Evolutionary conservation across 2,329 filamentous ascomycete species (phyloP).

Genomic region (Aspergillus floridensis): DNA sequence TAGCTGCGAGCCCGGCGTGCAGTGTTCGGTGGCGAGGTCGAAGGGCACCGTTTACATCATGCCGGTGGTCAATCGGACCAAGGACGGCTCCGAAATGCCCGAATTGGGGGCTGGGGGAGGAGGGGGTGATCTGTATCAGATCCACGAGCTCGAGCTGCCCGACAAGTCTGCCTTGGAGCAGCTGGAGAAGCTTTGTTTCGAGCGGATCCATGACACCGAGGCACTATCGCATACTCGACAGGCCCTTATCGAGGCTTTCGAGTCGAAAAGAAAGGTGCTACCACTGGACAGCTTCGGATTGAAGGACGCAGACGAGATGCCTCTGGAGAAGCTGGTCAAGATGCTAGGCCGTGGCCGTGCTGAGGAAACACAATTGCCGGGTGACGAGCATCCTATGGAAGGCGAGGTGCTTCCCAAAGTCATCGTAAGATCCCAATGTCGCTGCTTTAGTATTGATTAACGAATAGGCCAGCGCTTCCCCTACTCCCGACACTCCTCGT

Average conservation of each 20-base stretch:
- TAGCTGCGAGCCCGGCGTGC: conserved; percentile 72
- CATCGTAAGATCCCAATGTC: conserved; percentile 31
- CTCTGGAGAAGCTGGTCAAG: conserved; percentile 35
- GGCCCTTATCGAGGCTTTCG: conserved; percentile 32
- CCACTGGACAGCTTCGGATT: conserved; percentile 40
- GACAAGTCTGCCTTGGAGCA: conserved; percentile 50
- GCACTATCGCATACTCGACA: conserved; percentile 29
- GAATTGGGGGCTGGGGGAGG: conserved; percentile 80
- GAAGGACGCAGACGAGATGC: conserved; percentile 37
- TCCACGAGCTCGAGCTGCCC: conserved; percentile 63
- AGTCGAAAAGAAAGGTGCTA: conserved; percentile 34
- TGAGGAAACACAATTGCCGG: not conserved
- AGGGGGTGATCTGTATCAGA: conserved; percentile 68
- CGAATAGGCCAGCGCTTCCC: conserved; percentile 61
- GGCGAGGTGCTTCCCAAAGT: conserved; percentile 24
- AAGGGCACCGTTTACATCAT: conserved; percentile 67
- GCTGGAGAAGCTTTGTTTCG: conserved; percentile 53
- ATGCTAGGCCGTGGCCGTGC: conserved; percentile 29
- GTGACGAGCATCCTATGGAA: not conserved
- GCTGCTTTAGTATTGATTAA: conserved; percentile 8
- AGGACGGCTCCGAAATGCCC: conserved; percentile 60
- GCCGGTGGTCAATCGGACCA: conserved; percentile 66
- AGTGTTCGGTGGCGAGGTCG: conserved; percentile 46
- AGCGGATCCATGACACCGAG: conserved; percentile 33
- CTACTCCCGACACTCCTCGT: conserved; percentile 87